Evolutionary conservation across 768 basidiomycete species (phyloP), one percentile per base, ranked within the genome.

Genomic region (Panaeolus papilionaceus): DNA sequence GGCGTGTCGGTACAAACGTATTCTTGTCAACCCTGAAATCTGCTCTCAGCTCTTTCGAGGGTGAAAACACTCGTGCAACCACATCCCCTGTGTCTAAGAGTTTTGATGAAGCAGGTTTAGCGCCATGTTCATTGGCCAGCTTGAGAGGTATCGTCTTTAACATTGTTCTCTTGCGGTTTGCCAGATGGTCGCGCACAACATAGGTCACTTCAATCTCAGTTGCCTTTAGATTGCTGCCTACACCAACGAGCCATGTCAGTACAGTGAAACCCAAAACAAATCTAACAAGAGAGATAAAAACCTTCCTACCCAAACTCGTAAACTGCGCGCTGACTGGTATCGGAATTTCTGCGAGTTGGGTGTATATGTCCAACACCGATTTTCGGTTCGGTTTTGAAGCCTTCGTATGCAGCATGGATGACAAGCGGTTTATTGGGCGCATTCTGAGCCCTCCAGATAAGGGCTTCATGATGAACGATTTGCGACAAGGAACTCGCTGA

Each of bases 131-230:
- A 2, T 72, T 68, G 9, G 77, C 38, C 4, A 82, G n/a, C n/a
- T n/a, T n/a, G n/a, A n/a, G 74, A 64, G 84, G 71, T 0, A 81
- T 77, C 33, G 71, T 69, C 71, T 83, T 87, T 9, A 76, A 72
- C 64, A 86, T 64, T 1, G 78, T 80, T 70, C 82, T 79, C 68
- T 85, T 88, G 38, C 73, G 69, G 64, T 89, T 88, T 49, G 81
- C 79, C 23, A 76, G 72, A 70, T 88, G 86, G 72, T 90, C 88
- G 39, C 81, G 79, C 23, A 83, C 76, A 1, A 83, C 81, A 66
- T 83, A 87, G 0, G 79, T 76, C 23, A 87, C 71, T 33, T 86
- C 82, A 39, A 86, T 72, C 9, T 77, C 85, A 84, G 66, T 47
- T 40, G 61, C 51, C 38, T 49, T 23, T 5, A 6, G 4, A 20